Evolutionary conservation across 768 basidiomycete species (phyloP).

Genomic region (Mycena albidolilacea): DNA sequence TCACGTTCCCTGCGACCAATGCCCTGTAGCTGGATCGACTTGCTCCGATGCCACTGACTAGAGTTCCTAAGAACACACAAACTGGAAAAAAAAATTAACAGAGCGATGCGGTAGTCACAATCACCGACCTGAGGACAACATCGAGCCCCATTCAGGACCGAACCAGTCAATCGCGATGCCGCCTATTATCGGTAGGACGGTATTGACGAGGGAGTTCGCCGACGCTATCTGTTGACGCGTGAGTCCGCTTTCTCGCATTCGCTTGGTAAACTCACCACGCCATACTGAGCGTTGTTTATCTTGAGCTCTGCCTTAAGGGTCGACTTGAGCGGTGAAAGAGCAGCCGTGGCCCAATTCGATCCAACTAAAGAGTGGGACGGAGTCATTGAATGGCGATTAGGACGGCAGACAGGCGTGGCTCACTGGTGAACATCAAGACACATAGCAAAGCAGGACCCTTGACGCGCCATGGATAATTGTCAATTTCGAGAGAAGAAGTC

Average conservation of each 20-base stretch:
- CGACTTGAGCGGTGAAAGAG: slow-evolving; percentile 27
- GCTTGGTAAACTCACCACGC: slow-evolving; percentile 8
- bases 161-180: slow-evolving; percentile 29
- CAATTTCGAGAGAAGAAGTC: slow-evolving; percentile 33
- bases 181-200: slow-evolving; percentile 17
- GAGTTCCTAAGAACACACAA: slow-evolving; percentile 9
- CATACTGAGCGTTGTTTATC: slow-evolving; percentile 28
- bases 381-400: not conserved
- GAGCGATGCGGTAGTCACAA: not conserved
- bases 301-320: slow-evolving; percentile 23
- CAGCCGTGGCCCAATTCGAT: slow-evolving; percentile 27
- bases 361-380: not conserved
- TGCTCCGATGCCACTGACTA: slow-evolving; percentile 21
- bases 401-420: not conserved
- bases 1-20: slow-evolving; percentile 14
- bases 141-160: slow-evolving; percentile 21
- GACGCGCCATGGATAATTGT: slow-evolving; percentile 37
- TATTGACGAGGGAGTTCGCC: slow-evolving; percentile 23
- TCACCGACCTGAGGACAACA: slow-evolving; percentile 23
- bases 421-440: slow-evolving; percentile 23
- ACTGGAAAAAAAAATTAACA: not conserved
- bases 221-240: slow-evolving; percentile 11
- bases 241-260: not conserved
- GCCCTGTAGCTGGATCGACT: slow-evolving; percentile 16
- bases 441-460: slow-evolving; percentile 27